These are phyloP conservation scores for Schizonepeta tenuifolia DNA, from an alignment of 257 asterid species.

Conservation along the genomic window DNA sequence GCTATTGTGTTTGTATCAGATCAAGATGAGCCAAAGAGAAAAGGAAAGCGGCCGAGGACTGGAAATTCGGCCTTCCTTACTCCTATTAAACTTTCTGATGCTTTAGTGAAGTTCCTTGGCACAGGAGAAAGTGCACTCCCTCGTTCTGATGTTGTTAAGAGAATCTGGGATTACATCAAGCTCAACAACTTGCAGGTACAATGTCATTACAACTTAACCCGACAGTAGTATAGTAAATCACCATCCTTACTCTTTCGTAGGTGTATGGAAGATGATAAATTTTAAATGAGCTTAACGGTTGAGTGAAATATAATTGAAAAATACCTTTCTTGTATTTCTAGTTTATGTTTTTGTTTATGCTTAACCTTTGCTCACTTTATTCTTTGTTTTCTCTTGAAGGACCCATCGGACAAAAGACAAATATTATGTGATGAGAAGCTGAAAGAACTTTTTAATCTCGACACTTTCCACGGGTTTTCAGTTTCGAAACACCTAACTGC, in stretches of 20 bases:
- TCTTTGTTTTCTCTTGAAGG: conserved; percentile 56
- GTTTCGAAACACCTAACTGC: conserved; percentile 61
- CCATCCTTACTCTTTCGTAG: neutral
- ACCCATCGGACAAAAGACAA: conserved; percentile 88
- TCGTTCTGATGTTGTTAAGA: conserved; percentile 75
- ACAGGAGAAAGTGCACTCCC: conserved; percentile 84
- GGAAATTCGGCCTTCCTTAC: conserved; percentile 76
- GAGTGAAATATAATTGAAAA: neutral
- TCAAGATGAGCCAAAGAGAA: conserved; percentile 64
- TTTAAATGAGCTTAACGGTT: neutral
- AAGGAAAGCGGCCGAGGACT: conserved; percentile 68
- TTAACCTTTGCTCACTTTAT: conserved; percentile 26
- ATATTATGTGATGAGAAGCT: conserved; percentile 90
- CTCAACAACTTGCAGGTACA: conserved; percentile 82
- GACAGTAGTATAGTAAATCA: neutral
- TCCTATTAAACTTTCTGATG: conserved; percentile 85
- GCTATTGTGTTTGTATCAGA: conserved; percentile 42
- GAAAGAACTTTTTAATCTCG: conserved; percentile 79
- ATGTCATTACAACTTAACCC: conserved; percentile 26
- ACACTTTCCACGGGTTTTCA: conserved; percentile 71
- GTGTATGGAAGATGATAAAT: neutral
- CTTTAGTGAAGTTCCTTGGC: conserved; percentile 75
- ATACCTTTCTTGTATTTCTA: conserved; percentile 11
- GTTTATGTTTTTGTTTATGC: neutral
- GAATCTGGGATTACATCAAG: conserved; percentile 92